A percentile compares a stretch with the other conserved stretches of the same genome.
Conservation (phyloP, 192 early-diverging fungal species). For the Umbelopsis sp. region DNA sequence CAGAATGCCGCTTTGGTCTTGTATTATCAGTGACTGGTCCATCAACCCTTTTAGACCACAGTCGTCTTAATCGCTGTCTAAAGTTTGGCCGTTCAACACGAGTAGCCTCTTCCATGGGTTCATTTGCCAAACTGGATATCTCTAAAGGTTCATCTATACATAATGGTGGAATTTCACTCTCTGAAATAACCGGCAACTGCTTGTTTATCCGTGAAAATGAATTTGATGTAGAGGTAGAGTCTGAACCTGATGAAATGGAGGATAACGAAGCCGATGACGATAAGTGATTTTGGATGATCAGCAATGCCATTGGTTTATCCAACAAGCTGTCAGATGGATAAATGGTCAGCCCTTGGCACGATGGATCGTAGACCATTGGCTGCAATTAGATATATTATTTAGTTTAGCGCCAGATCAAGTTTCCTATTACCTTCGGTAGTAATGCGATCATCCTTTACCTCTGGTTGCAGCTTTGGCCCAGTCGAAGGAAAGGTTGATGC, state of each 20-base stretch:
- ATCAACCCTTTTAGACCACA: not conserved
- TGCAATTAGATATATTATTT: not conserved
- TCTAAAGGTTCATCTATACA: not conserved
- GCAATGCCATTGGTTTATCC: slow-evolving; percentile 6
- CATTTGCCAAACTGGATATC: not conserved
- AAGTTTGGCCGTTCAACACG: not conserved
- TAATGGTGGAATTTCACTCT: not conserved
- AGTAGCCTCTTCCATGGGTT: not conserved
- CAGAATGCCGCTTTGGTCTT: not conserved
- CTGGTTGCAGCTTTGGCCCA: not conserved
- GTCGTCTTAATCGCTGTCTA: not conserved
- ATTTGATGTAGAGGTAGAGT: not conserved
- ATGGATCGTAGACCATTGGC: not conserved
- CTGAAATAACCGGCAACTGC: not conserved
- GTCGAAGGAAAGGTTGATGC: not conserved
- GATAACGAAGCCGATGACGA: not conserved
- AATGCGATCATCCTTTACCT: not conserved
- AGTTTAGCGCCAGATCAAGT: not conserved
- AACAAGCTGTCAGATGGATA: not conserved
- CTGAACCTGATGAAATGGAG: slow-evolving; percentile 1
- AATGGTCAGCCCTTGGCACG: not conserved
- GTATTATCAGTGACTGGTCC: not conserved
- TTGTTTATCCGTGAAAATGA: not conserved
- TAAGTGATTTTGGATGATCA: not conserved
- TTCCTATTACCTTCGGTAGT: not conserved